phyloP scores from a whole-genome alignment of 2,329 filamentous ascomycete genomes.

The Periconia macrospinosa region DNA sequence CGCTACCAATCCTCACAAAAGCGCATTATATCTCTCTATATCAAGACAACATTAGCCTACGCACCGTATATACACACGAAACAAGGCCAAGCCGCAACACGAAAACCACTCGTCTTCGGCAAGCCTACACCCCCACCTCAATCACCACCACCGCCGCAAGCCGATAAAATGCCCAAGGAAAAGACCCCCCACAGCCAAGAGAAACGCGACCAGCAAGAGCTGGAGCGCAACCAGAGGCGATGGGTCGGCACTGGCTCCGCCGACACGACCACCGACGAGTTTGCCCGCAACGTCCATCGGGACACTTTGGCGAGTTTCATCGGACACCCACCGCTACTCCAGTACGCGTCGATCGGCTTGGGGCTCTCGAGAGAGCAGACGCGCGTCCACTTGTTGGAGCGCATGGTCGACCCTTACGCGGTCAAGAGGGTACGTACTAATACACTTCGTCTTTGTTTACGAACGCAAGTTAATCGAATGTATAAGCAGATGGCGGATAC shows the following conservation, averaged over 20 bases:
- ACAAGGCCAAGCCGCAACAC: too few relatives aligned
- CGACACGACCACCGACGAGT: slow-evolving; percentile 96
- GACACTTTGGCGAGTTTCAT: slow-evolving; percentile 86
- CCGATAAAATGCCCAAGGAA: neutral
- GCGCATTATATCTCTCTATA: too few relatives aligned
- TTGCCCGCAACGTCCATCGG: slow-evolving; percentile 88
- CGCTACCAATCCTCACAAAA: too few relatives aligned
- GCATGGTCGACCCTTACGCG: slow-evolving; percentile 64
- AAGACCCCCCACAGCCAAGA: neutral
- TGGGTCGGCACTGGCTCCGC: slow-evolving; percentile 93
- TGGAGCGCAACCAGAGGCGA: slow-evolving; percentile 90
- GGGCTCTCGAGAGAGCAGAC: slow-evolving; percentile 80
- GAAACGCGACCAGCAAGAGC: slow-evolving; percentile 74
- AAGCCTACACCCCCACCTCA: too few relatives aligned
- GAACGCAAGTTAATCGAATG: neutral
- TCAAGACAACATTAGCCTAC: too few relatives aligned
- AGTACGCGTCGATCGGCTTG: slow-evolving; percentile 84
- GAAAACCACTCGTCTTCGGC: too few relatives aligned
- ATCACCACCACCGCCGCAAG: too few relatives aligned
- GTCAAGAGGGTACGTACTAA: slow-evolving; percentile 17
- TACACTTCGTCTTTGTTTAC: neutral
- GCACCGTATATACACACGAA: too few relatives aligned
- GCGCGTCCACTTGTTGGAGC: slow-evolving; percentile 74
- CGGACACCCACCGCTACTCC: slow-evolving; percentile 81
- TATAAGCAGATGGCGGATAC: neutral